Conservation (phyloP, 257 asterid genomes). For the Misopates orontium region DNA sequence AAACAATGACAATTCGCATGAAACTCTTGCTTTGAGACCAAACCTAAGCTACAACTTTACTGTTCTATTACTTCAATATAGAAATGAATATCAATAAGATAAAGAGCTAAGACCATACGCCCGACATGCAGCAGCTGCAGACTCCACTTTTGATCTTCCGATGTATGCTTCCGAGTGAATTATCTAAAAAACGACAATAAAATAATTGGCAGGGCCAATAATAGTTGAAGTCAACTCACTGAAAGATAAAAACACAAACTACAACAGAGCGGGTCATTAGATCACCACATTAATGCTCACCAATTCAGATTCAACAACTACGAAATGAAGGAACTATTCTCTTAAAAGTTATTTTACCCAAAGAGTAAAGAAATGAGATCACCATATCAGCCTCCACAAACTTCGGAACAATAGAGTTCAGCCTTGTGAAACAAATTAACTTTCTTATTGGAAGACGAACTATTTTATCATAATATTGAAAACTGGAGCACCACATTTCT, state of each 20-base stretch:
- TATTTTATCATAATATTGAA: no score
- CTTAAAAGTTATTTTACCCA: not conserved
- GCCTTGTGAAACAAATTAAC: not conserved
- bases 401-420: not conserved
- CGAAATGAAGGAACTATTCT: not conserved
- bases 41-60: not conserved
- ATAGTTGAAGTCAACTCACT: slow-evolving; percentile 16
- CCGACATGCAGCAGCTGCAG: slow-evolving; percentile 97
- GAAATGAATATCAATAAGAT: not conserved
- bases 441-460: not conserved
- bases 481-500: no score
- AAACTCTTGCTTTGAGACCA: not conserved
- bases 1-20: slow-evolving; percentile 7
- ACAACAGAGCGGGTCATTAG: not conserved
- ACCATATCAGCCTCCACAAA: not conserved
- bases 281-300: not conserved
- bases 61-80: not conserved
- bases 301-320: not conserved
- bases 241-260: slow-evolving; percentile 2
- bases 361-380: not conserved
- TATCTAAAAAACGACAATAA: slow-evolving; percentile 45
- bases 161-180: slow-evolving; percentile 92
- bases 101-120: slow-evolving; percentile 51
- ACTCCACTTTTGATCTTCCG: slow-evolving; percentile 94
- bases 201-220: slow-evolving; percentile 15